A percentile compares a stretch with the other conserved stretches of the same genome.
Evolutionary conservation across 352 stramenopile genomes (phyloP).

Genomic region (Lagenidium sp.): DNA sequence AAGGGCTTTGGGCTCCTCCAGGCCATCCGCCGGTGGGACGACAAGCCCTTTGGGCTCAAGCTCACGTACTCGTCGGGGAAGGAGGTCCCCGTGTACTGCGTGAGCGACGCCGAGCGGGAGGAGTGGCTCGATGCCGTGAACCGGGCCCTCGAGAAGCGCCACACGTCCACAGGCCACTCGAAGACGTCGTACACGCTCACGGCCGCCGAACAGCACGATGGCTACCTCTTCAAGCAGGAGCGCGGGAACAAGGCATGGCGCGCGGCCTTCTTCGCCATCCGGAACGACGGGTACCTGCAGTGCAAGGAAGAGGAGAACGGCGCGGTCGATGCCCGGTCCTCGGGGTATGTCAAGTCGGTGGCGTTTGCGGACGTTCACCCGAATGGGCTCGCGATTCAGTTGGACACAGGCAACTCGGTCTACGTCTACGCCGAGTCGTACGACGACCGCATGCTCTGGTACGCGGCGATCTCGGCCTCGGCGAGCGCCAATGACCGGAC

Average conservation of each 20-base stretch:
- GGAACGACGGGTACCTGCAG: slow-evolving; percentile 63
- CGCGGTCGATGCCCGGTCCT: slow-evolving; percentile 30
- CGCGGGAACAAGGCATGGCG: slow-evolving; percentile 38
- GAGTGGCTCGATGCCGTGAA: slow-evolving; percentile 39
- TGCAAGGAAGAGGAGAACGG: slow-evolving; percentile 44
- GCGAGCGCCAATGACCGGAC: slow-evolving; percentile 42
- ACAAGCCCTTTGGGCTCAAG: slow-evolving; percentile 33
- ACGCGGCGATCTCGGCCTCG: slow-evolving; percentile 51
- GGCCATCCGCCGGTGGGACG: slow-evolving; percentile 28
- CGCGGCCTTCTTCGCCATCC: slow-evolving; percentile 48
- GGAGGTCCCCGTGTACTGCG: slow-evolving; percentile 39
- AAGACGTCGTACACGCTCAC: slow-evolving; percentile 69
- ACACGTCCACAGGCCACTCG: slow-evolving; percentile 36
- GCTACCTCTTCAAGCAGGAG: slow-evolving; percentile 59
- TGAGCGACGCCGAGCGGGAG: slow-evolving; percentile 29
- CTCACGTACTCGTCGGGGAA: slow-evolving; percentile 38
- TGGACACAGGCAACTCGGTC: slow-evolving; percentile 49
- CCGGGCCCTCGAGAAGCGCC: slow-evolving; percentile 43
- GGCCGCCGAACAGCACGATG: slow-evolving; percentile 53
- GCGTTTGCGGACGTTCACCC: slow-evolving; percentile 60
- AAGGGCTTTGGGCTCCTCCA: slow-evolving; percentile 61
- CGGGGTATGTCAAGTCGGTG: slow-evolving; percentile 59
- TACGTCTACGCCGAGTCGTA: slow-evolving; percentile 76
- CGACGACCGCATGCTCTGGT: slow-evolving; percentile 81
- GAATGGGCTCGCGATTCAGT: slow-evolving; percentile 61